Base-by-base conservation (phyloP, 495 filamentous ascomycete species). In the Hypoxylon fuscum region DNA sequence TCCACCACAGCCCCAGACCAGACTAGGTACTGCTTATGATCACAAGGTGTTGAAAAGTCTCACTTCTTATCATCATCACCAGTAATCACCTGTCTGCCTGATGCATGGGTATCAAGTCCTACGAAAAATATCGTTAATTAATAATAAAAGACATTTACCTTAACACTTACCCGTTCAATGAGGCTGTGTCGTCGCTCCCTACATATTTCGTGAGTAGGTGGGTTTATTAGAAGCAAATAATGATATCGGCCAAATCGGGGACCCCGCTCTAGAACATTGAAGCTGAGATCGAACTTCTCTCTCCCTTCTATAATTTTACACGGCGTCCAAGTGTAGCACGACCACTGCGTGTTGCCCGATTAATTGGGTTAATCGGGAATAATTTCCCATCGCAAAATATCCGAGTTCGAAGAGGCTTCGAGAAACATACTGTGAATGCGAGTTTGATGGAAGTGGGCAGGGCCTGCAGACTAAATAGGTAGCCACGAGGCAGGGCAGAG, bases 21-120 rank as follows among this genome's bases (percentile, higher is more conserved):
- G 18, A 48, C 35, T 25, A 12, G 14, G n/a, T 27, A 49, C 31
- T n/a, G 1, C 14, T 27, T 54, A 49, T 66, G 63, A 62, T 66
- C 63, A 66, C 63, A 66, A 62, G 63, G 57, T 45, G 17, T 12
- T 59, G 41, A 37, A 66, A 62, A 41, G 57, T 66, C 63, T 61
- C 37, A 61, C 48, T 9, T 62, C 29, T 58, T 62, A 52, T 58
- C 42, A 60, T 54, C 43, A 58, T 58, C 37, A 51, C 35, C 45
- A 23, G 35, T 23, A 56, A 66, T 48, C 51, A 56, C 49, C 57
- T 66, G 51, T 51, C 52, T 61, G 62, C 51, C 46, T 57, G 31
- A 23, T 3, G 7, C 10, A 21, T 20, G 10, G 44, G 15, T 20
- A 15, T 10, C 25, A 23, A 56, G 59, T 55, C 45, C 31, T 55